Base-by-base conservation (phyloP, 75 land plant genomes). In the Azolla pinnata region DNA sequence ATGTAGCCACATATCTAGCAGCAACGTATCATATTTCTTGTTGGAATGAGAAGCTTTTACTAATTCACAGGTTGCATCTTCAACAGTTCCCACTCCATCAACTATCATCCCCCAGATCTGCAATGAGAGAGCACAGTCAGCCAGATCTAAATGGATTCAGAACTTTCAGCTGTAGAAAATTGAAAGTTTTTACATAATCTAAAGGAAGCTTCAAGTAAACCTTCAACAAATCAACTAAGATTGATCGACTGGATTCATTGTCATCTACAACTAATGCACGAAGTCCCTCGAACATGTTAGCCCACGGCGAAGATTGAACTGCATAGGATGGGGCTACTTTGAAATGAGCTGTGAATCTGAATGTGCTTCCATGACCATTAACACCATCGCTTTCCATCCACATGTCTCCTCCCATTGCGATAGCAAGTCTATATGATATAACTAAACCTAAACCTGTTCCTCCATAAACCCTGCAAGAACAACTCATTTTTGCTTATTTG, bases 341-440 rank as follows among this genome's bases (percentile, higher is more conserved):
- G 52, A 71, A 71, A 17, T 42, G 53, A 2, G 68, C 74, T 33
- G 74, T 71, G 55, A 71, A 71, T 33, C 4, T 26, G 31, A 71
- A 71, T 8, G 67, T 71, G 67, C 74, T 71, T 7, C 74, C 74
- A 55, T 28, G 56, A 26, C 29, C 54, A 26, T 52, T 29, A 19
- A 25, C 14, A 16, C 74, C 74, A 49, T 71, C 74, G 59, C 74
- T 71, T 31, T 71, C 74, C 33, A 71, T 68, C 74, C 74, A 71
- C 74, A 71, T 71, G 25, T 29, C 59, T 50, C 74, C 74, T 31
- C 67, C 67, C 74, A 71, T 71, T n/a, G 74, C 74, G 23, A 62
- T 45, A 33, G 74, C 74, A 30, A 71, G 62, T 54, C 59, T 71
- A 27, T 67, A 71, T 16, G 74, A 71, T 24, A 71, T 71, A 8